Evolutionary conservation across 2,329 filamentous ascomycete genomes (phyloP).

Genomic region (Onygena corvina): DNA sequence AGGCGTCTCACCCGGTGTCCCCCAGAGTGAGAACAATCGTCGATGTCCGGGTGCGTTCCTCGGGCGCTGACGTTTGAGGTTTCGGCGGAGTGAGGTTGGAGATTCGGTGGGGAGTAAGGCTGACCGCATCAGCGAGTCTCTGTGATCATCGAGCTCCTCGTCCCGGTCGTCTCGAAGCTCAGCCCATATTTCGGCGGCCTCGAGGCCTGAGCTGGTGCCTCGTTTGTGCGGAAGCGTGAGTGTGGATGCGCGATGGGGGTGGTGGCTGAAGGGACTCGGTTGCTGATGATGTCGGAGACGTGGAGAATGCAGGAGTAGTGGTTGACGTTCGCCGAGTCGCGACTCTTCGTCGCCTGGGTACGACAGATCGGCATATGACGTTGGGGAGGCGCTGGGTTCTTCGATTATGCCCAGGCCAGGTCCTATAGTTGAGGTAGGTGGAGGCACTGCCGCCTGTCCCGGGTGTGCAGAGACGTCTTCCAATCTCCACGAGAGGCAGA

Average conservation of each 20-base stretch:
- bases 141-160: conserved; percentile 23
- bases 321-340: conserved; percentile 29
- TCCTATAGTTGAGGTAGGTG: conserved; percentile 53
- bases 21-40: conserved; percentile 7
- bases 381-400: conserved; percentile 27
- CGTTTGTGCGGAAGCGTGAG: conserved; percentile 32
- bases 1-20: not conserved
- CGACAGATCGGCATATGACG: conserved; percentile 16
- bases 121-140: not conserved
- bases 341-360: conserved; percentile 31
- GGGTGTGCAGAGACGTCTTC: conserved; percentile 45
- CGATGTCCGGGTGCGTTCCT: conserved; percentile 9
- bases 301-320: conserved; percentile 27
- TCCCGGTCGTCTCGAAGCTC: conserved; percentile 65
- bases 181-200: conserved; percentile 74
- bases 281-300: conserved; percentile 20
- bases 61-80: conserved; percentile 14
- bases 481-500: conserved; percentile 86
- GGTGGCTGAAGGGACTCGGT: conserved; percentile 16
- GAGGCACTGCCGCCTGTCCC: conserved; percentile 30
- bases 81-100: conserved; percentile 11
- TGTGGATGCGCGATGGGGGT: conserved; percentile 26
- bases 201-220: conserved; percentile 45
- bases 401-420: conserved; percentile 75
- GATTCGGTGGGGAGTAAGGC: conserved; percentile 7